Base-by-base conservation (phyloP, 2,329 filamentous ascomycete genomes). In the Colletotrichum sidae region DNA sequence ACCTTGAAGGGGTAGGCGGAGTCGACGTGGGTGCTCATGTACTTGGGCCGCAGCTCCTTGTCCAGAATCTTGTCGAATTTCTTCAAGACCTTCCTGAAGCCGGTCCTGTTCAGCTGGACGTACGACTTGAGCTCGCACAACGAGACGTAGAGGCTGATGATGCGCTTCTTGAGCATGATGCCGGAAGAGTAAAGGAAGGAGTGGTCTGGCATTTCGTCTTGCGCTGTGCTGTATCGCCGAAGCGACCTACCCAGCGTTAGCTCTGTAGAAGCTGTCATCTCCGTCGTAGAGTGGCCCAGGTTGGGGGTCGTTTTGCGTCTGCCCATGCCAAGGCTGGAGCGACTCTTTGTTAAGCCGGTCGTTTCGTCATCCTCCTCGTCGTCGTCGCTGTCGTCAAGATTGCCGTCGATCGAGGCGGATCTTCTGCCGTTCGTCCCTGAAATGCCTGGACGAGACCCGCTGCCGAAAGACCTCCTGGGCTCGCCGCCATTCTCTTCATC, bases 11-110 rank as follows among this genome's bases (percentile, higher is more conserved):
- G 91, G 72, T 96, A 92, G 1, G 94, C 92, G 1, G 89, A 83
- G 63, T 92, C 88, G 57, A 99, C 93, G 41, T 87, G 84, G 38
- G 87, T 81, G 60, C 88, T 85, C 77, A 97, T 88, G 76, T 97
- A 99, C 50, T 85, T 82, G 12, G 87, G 82, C 70, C 95, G 94
- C 60, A 98, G 83, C 71, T 90, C 90, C 69, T 90, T 90, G 77
- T 97, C 91, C 63, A 97, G 81, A 62, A 92, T 98, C 83, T 99
- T 99, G 84, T 99, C 96, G 74, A 96, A 99, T 78, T 99, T 99
- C 81, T 99, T 99, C 70, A 98, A 81, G 1, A 97, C 94, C 79
- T 99, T 99, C 73, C 90, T 88, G 80, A 99, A 99, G 11, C 96
- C 96, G 0, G 96, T 99, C 79, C 92, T 92, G 84, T 99, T 99